These are phyloP conservation scores for Cercospora sp. DNA, from an alignment of 2,329 filamentous ascomycete species.

Conservation along the genomic window DNA sequence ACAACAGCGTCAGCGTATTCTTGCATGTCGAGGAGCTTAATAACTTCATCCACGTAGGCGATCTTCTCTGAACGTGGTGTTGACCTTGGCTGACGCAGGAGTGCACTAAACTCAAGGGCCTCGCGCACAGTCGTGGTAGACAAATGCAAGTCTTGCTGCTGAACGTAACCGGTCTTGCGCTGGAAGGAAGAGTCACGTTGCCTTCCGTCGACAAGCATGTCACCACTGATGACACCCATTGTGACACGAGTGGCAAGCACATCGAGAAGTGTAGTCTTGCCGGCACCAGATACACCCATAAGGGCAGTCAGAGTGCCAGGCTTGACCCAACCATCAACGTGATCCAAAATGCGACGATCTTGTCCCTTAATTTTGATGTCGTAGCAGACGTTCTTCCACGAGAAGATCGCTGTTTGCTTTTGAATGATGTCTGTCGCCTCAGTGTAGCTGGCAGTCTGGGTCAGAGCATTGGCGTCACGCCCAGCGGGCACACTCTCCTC, in stretches of 20 bases:
- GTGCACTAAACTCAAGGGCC: constrained; percentile 79
- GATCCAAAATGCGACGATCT: constrained; percentile 72
- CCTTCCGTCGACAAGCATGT: constrained; percentile 79
- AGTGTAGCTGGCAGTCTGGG: constrained; percentile 41
- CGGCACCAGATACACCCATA: constrained; percentile 91
- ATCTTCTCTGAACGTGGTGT: constrained; percentile 76
- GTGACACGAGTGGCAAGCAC: constrained; percentile 81
- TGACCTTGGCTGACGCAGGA: constrained; percentile 77
- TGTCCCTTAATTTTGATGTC: constrained; percentile 78
- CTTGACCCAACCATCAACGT: constrained; percentile 92
- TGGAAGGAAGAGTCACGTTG: constrained; percentile 81
- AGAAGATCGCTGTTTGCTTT: constrained; percentile 74
- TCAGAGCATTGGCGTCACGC: constrained; percentile 21
- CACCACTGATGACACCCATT: constrained; percentile 83
- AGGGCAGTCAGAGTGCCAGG: constrained; percentile 85
- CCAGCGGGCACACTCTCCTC: constrained; percentile 35
- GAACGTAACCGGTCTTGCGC: constrained; percentile 87
- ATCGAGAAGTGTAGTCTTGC: constrained; percentile 88
- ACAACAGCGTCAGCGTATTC: constrained; percentile 88
- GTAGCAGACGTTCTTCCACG: constrained; percentile 81
- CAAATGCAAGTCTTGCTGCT: constrained; percentile 89
- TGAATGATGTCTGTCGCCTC: constrained; percentile 52
- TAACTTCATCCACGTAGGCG: constrained; percentile 85
- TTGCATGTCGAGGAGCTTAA: constrained; percentile 86
- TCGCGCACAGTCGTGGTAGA: constrained; percentile 84